Evolutionary conservation across 2,329 filamentous ascomycete species (phyloP), one percentile per base, ranked within the genome.

Genomic region (Cordyceps tenuipes): DNA sequence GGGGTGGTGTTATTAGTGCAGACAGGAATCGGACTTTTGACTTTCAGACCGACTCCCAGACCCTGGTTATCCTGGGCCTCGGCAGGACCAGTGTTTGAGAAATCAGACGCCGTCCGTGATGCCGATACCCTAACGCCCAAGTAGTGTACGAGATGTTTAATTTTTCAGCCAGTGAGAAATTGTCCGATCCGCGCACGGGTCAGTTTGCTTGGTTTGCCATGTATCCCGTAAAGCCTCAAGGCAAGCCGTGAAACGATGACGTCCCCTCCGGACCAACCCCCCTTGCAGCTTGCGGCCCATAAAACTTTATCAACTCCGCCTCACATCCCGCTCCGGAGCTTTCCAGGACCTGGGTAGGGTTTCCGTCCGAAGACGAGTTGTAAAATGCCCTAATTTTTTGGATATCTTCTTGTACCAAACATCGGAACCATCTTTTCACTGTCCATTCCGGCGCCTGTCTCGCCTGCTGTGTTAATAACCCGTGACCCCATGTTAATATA

Each of bases 401-500:
- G n/a, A 36, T n/a, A 36, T 36, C 34, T 36, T 43, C 15, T n/a
- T n/a, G 39, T 17, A 41, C 17, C 23, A 13, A 13, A 12, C 15
- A 41, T 13, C n/a, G 39, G 15, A 43, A 15, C 39, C 5, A 26
- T 31, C n/a, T n/a, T 48, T 23, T 13, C 19, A 23, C 19, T 5
- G 29, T 23, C 15, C 31, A 13, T 48, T 31, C 13, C 54, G 4
- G 19, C 44, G n/a, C 29, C 12, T 19, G 21, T 47, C 19, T 36
- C 10, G n/a, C 36, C 26, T 12, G 21, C 19, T 5, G 31, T 7
- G 10, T 10, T 50, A 26, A 12, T 23, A 53, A 9, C 17, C 47
- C 46, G 53, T 48, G 43, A 50, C 36, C 36, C 49, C 19, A 43
- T n/a, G 39, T 82, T 77, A 96, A 76, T 96, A 96, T 62, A 96